phyloP scores from a whole-genome alignment of 2,329 filamentous ascomycete species.

The Phyllosticta capitalensis region DNA sequence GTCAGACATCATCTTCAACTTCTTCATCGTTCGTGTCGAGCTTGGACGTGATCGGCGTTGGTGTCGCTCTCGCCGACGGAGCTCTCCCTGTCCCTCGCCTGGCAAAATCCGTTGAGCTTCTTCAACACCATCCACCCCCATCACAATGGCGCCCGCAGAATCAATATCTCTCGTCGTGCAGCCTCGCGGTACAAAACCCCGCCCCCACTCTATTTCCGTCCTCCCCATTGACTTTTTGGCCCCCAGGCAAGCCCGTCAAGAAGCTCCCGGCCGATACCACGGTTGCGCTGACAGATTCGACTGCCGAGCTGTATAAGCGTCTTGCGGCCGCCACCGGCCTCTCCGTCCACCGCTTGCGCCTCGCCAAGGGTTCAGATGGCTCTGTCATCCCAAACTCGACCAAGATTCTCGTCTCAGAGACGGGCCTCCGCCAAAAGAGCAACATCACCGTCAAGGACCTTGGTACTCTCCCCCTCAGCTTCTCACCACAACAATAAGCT shows the following conservation, averaged over 20 bases:
- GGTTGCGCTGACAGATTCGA: conserved; percentile 41
- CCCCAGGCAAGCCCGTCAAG: conserved; percentile 51
- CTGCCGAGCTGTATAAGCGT: conserved; percentile 47
- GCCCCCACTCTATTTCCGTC: background rate
- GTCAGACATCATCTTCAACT: background rate
- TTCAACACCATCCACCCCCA: background rate
- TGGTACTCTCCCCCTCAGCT: conserved; percentile 43
- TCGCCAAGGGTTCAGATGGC: conserved; percentile 57
- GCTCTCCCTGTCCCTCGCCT: background rate
- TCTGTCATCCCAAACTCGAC: conserved; percentile 46
- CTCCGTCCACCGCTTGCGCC: conserved; percentile 50
- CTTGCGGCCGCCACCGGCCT: conserved; percentile 46
- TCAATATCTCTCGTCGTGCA: conserved; percentile 35
- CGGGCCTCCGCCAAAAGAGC: conserved; percentile 49
- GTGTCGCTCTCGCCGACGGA: background rate
- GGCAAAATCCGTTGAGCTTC: conserved; percentile 7
- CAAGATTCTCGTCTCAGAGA: conserved; percentile 43
- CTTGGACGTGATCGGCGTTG: background rate
- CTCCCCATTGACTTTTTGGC: conserved; percentile 3
- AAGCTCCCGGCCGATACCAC: conserved; percentile 49
- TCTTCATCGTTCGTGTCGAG: background rate
- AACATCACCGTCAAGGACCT: conserved; percentile 84
- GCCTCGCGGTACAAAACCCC: conserved; percentile 30
- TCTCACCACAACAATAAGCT: background rate
- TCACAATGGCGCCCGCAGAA: conserved; percentile 31